Base-by-base conservation (phyloP, 2,329 filamentous ascomycete species). In the Nemania diffusa region DNA sequence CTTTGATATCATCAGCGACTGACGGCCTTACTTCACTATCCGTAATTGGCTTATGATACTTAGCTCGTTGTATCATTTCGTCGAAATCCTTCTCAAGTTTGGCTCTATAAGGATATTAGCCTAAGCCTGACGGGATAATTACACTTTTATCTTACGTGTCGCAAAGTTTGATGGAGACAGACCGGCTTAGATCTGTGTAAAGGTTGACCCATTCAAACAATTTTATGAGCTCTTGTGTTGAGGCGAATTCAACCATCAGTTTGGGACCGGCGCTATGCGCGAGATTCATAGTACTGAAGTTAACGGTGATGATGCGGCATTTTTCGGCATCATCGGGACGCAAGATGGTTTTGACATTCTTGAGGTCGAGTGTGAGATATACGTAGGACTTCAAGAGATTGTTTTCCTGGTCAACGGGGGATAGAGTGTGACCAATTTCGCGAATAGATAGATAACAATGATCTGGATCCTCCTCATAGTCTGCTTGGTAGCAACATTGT, bases 191-290 rank as follows among this genome's bases (percentile, higher is more conserved):
- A 40, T 1, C 3, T 48, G 55, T 68, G 17, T 62, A 34, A 61
- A 69, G 52, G 11, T 24, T 24, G 42, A 69, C 68, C 76, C 76
- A 78, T 29, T 69, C 22, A 27, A 63, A 42, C 32, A 77, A 76
- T 40, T 42, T 57, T 4, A 65, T 15, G 5, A 71, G 26, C 1
- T 72, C 72, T 17, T 66, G 34, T 8, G 7, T 22, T 20, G 63
- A 68, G 29, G 29, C 61, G 27, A 78, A 75, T 44, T 77, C 73
- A 20, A 78, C 34, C n/a, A 72, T 37, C 22, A 77, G 46, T 62
- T 61, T 74, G n/a, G 65, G 24, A 8, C 58, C 56, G 22, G 51
- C 59, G 44, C 69, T 64, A 5, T 37, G 64, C 2, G 34, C 9
- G 22, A 67, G 44, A 9, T 70, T 61, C 13, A 26, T 0, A 27